These are phyloP conservation scores for Suillus luteus DNA, from an alignment of 768 basidiomycete genomes.

Conservation along the genomic window DNA sequence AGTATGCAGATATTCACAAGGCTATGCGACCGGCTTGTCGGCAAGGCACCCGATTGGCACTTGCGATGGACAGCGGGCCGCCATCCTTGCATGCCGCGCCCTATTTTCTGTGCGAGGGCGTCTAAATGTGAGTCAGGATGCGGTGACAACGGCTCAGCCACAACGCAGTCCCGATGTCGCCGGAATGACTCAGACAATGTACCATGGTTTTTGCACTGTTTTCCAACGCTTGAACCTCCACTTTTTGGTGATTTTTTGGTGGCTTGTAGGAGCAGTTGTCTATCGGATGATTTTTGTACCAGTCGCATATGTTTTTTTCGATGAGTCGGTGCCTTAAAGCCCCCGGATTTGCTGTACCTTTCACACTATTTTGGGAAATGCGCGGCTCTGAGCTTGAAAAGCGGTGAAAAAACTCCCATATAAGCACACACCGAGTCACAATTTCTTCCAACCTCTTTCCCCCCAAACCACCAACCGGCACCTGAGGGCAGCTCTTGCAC, in stretches of 20 bases:
- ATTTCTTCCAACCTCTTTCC: slow-evolving; percentile 10
- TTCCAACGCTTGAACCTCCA: neutral
- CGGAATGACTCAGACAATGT: neutral
- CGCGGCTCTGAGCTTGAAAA: slow-evolving; percentile 40
- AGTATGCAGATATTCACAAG: neutral
- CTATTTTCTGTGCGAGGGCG: neutral
- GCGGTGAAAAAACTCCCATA: slow-evolving; percentile 32
- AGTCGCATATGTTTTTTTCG: neutral
- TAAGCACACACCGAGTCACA: slow-evolving; percentile 35
- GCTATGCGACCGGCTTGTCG: neutral
- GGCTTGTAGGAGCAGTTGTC: neutral
- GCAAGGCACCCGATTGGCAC: neutral
- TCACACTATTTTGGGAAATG: slow-evolving; percentile 23
- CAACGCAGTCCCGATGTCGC: neutral
- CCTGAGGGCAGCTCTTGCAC: slow-evolving; percentile 20
- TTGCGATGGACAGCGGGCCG: neutral
- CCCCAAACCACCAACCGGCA: slow-evolving; percentile 23
- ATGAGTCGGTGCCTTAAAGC: slow-evolving; percentile 6
- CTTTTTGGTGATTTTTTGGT: neutral
- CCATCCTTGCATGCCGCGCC: neutral
- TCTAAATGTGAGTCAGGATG: slow-evolving; percentile 5
- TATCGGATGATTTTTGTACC: neutral
- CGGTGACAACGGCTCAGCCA: slow-evolving; percentile 3
- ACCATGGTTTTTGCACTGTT: neutral
- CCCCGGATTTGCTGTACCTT: slow-evolving; percentile 22